These are phyloP conservation scores for Oxalis stricta DNA, from an alignment of 441 rosid genomes.

Conservation along the genomic window DNA sequence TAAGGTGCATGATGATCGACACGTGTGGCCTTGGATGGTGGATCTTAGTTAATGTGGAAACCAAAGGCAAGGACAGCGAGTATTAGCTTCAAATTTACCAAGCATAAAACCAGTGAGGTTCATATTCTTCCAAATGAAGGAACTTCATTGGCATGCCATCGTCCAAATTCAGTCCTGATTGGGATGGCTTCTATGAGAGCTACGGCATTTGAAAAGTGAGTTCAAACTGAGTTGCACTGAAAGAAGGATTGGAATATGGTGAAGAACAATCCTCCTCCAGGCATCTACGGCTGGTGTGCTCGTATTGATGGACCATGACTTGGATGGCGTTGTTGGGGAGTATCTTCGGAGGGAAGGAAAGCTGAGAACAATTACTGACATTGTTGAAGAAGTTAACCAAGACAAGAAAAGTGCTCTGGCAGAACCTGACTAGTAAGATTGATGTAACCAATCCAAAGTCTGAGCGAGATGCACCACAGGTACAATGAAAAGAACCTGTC, in stretches of 20 bases:
- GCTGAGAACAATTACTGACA: slow-evolving; percentile 42
- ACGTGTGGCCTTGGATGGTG: slow-evolving; percentile 92
- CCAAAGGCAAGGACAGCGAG: slow-evolving; percentile 15
- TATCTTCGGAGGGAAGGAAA: slow-evolving; percentile 46
- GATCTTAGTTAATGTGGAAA: slow-evolving; percentile 26
- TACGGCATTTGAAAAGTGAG: slow-evolving; percentile 47
- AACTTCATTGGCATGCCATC: slow-evolving; percentile 29
- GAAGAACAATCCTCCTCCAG: slow-evolving; percentile 17
- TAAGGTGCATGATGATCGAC: slow-evolving; percentile 23
- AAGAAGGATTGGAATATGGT: slow-evolving; percentile 41
- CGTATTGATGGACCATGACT: slow-evolving; percentile 46
- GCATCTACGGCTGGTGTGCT: slow-evolving; percentile 68
- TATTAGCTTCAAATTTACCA: slow-evolving; percentile 49
- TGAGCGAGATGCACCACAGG: no score
- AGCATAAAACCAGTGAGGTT: slow-evolving; percentile 49
- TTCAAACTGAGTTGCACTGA: slow-evolving; percentile 28
- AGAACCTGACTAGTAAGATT: slow-evolving; percentile 38
- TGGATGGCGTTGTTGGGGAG: slow-evolving; percentile 54
- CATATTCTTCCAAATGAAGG: slow-evolving; percentile 32
- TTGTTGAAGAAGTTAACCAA: slow-evolving; percentile 29
- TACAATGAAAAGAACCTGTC: slow-evolving; percentile 43
- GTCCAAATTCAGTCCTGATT: slow-evolving; percentile 39
- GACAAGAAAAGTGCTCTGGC: slow-evolving; percentile 26
- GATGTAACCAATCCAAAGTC: slow-evolving; percentile 49
- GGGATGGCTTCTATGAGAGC: slow-evolving; percentile 55